Base-by-base conservation (phyloP, 139 green algal genomes). In the Micromonas pusilla region DNA sequence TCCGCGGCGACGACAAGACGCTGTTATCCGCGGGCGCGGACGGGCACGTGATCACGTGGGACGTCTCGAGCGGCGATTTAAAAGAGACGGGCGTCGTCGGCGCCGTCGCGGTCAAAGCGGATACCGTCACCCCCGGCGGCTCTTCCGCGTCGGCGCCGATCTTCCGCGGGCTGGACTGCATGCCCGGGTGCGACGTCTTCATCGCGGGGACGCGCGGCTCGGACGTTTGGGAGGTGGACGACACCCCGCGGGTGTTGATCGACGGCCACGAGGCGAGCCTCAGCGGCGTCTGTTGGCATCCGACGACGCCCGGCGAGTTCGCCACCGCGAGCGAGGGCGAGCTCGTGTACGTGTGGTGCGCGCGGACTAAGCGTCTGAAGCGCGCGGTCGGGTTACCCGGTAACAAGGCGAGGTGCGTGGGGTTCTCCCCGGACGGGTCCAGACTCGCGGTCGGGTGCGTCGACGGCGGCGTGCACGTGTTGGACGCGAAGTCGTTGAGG, bases 221-320 rank as follows among this genome's bases (percentile, higher is more conserved):
- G 72, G 87, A 91, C 70, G 86, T 91, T 53, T 91, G 87, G 87
- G 87, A 81, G 66, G 36, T 81, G 6, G 75, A 73, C 75, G 76
- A 76, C 45, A 52, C 39, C 20, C 73, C 73, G 13, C 21, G 36
- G 25, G 54, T 70, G 45, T 52, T 79, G 28, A 45, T 79, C 19
- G 66, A 63, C 76, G 76, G 76, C 36, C 76, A 81, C 76, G 28
- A 4, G 9, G 65, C 65, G 13, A 64, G 76, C 38, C 34, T 81
- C 19, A 76, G 76, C 76, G 66, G 39, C 16, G 19, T 81, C 21
- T 63, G 63, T 26, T 76, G 37, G 65, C 86, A 93, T 82, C 86
- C 89, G 4, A 33, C 39, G 37, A 5, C 23, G 70, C 70, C 70
- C 25, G 32, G 19, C 32, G 38, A 36, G 21, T 87, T 86, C 38